Evolutionary conservation across 140 eudicot genomes (phyloP), one percentile per base, ranked within the genome.

Genomic region (Anethum foeniculum): DNA sequence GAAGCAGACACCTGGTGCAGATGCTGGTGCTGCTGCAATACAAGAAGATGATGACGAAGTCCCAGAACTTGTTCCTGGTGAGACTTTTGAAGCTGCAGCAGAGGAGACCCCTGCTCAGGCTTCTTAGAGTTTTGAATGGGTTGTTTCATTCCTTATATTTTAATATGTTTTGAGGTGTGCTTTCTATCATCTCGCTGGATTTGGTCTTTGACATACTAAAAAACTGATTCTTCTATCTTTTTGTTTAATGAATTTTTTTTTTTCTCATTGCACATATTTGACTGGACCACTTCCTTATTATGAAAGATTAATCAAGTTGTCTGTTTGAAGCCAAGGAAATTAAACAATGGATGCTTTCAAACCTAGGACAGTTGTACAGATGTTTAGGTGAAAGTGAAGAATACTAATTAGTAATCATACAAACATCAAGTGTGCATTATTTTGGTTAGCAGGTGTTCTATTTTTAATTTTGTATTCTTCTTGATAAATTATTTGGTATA

Each of bases 81-180:
- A 77, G 43, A 77, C 80, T 52, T 77, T 77, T 30, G 80, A 77
- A 77, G 71, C 80, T 19, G 80, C 68, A 47, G 80, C 68, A 77
- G 80, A 77, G 68, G 80, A 75, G 64, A 62, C 71, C 71, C 71
- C 71, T 62, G 71, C 30, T 51, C 80, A 51, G 48, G 62, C 80
- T 34, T 27, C 16, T 14, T 77, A 77, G 80, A 77, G 80, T 48
- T 49, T 77, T 62, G 34, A 14, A 51, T 52, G 80, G 27, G 41
- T 30, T 18, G 21, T 16, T 46, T 77, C 39, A 48, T 15, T 19
- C 32, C 80, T 30, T 52, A 49, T 52, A 77, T 77, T 77, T 77
- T 28, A 25, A 27, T 25, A 77, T 77, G 69, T 72, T 72, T 72
- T 72, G 77, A 72, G 28, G 54, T 41, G 51, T 72, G 54, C 15